Conservation (phyloP, 805 yeast species). For the Candida pseudoglaebosa region DNA sequence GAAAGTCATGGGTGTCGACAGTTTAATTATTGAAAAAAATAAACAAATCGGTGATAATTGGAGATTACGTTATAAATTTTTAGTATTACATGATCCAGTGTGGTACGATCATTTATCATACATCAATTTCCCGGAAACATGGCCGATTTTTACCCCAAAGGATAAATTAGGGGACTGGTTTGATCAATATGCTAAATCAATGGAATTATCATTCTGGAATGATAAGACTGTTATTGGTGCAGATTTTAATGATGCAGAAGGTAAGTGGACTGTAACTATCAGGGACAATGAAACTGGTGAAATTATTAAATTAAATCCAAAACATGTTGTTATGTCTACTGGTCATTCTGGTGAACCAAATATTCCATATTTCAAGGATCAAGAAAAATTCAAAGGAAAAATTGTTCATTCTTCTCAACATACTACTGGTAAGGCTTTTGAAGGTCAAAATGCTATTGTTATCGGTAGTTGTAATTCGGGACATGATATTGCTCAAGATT, state of each 20-base stretch:
- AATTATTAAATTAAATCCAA: conserved; percentile 22
- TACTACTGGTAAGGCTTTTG: conserved; percentile 36
- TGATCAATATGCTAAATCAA: conserved; percentile 35
- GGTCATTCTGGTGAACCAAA: conserved; percentile 47
- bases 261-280: conserved; percentile 20
- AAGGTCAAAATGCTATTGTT: conserved; percentile 41
- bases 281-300: conserved; percentile 23
- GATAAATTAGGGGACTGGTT: conserved; percentile 44
- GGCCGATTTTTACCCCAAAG: conserved; percentile 43
- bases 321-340: conserved; percentile 40
- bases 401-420: conserved; percentile 41
- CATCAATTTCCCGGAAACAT: conserved; percentile 34
- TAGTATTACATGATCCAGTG: conserved; percentile 45
- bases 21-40: conserved; percentile 36
- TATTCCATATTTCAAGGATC: conserved; percentile 37
- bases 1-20: conserved; percentile 37
- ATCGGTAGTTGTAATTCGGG: conserved; percentile 46
- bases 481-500: conserved; percentile 45
- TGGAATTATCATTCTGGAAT: conserved; percentile 35
- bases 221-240: conserved; percentile 26
- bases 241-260: conserved; percentile 21
- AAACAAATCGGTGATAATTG: conserved; percentile 42
- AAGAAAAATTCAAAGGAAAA: conserved; percentile 33
- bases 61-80: conserved; percentile 42
- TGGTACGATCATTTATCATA: conserved; percentile 42